Base-by-base conservation (phyloP, 306 rosid species). In the Macrotyloma uniflorum region DNA sequence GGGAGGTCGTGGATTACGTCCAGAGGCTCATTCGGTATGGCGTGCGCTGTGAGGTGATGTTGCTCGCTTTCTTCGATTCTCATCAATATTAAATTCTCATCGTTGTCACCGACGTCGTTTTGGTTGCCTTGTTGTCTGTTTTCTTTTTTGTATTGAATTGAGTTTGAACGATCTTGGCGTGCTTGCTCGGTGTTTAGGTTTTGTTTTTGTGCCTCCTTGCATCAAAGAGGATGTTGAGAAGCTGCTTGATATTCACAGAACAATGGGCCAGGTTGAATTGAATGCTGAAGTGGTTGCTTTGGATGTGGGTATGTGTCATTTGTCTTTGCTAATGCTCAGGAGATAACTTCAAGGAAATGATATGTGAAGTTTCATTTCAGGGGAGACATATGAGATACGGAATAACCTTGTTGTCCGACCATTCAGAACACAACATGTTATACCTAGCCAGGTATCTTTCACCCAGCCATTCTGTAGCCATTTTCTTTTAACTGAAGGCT, bases 301-400 rank as follows among this genome's bases (percentile, higher is more conserved):
- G 85, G 98, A 89, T 85, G 80, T 95, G 2, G 98, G 98, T 92
- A 83, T 73, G 97, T 84, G 51, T 61, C 59, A 79, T 84, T 46
- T 40, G 33, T 35, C 66, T 69, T 73, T 74, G 64, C 71, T 70
- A 72, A 50, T 47, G 6, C 30, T 58, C 72, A 30, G 42, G 3
- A 28, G 57, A 32, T 78, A 13, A 76, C 69, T 69, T 70, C 15
- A 23, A 53, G 61, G 80, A 79, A 72, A 58, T 84, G 40, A 83
- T 76, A 12, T 55, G 15, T 9, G 68, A n/a, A 43, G 14, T 84
- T 69, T 86, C 67, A 68, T 83, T 89, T 84, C 85, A 95, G 98
- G 97, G 67, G 98, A 95, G 57, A 95, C 98, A n/a, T 95, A 83
- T 81, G 98, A 95, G 79, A 36, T 95, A 83, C 89, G 98, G 68